Evolutionary conservation across 176 grass and related monocot species (phyloP), one percentile per base, ranked within the genome.

Genomic region (Oryza australiensis): DNA sequence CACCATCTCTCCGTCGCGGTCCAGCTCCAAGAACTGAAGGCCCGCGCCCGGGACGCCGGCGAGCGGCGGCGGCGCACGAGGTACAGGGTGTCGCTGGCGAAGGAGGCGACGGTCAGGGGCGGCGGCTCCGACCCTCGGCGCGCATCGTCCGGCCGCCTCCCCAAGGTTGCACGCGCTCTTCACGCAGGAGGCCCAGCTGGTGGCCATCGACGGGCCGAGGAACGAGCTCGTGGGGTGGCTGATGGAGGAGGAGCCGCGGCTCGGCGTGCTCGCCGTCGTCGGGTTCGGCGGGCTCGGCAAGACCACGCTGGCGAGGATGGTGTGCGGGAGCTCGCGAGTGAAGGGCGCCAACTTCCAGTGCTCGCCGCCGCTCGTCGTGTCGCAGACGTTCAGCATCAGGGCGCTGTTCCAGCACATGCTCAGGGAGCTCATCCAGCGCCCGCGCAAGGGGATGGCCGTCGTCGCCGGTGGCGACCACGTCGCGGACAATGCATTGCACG

Each of bases 171-270:
- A 73, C 1, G 84, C 76, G 18, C 78, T 87, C 33, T 87, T 87
- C 80, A 87, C 78, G 32, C 63, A 82, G 35, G 85, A 82, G 46
- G 70, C 85, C 2, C 77, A 86, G 38, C 38, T 89, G 7, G 82
- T 89, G 38, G 87, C 78, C 24, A 86, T 85, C 60, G 64, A 85
- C 3, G 65, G 62, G 59, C 83, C 82, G 0, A 81, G 63, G 59
- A 22, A 79, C 24, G 34, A 33, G 2, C 77, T 90, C 20, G 68
- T 78, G n/a, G 37, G 49, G 12, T 78, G 73, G 88, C 12, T 90
- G 9, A 83, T 66, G 35, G 73, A 86, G 30, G 65, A 83, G 22
- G 59, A 74, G 24, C 32, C 85, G 8, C 26, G 22, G 26, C 71
- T 86, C 16, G 37, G 77, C 13, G 87, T 80, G 29, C 70, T 84